Evolutionary conservation across 1,284 basidiomycete species (phyloP), one percentile per base, ranked within the genome.

Genomic region (Gomphus bonarii): DNA sequence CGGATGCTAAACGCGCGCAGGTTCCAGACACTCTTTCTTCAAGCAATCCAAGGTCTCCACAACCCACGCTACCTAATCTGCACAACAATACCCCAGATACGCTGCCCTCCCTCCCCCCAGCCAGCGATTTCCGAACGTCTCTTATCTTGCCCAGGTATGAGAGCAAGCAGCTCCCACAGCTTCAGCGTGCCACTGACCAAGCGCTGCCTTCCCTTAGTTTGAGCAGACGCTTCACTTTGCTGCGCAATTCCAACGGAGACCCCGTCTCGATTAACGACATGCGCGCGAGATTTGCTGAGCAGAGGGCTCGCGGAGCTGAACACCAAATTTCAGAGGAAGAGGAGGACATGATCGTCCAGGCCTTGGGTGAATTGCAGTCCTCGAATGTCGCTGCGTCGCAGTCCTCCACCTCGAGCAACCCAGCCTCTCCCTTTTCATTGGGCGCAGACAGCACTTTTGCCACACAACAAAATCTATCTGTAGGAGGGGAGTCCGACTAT

Each of bases 61-160:
- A 42, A 48, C 57, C 36, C 16, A 58, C 54, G 55, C 64, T 51
- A 53, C 25, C 51, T 22, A 40, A 53, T 22, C 35, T 38, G 42
- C 44, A 51, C 43, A 36, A 58, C 54, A 46, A 33, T 54, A 33
- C 40, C 33, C 61, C 49, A 57, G 75, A 74, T 52, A 64, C 66
- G 53, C 69, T 81, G 3, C 80, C 79, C 52, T 73, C 76, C 61
- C 74, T 91, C 33, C 83, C 84, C 51, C 77, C 83, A 36, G 72
- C 75, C 46, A 81, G 79, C 72, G 81, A 88, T 69, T 91, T 91
- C 72, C 81, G 88, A 62, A 88, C 88, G 28, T 88, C 87, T 59
- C 76, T 85, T 66, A 89, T 91, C 63, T 72, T 91, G 57, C 87
- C 87, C 67, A 85, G 85, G 88, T 91, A 70, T 72, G 85, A 77